phyloP scores from a whole-genome alignment of 805 yeast species.

The Torulaspora indica region DNA sequence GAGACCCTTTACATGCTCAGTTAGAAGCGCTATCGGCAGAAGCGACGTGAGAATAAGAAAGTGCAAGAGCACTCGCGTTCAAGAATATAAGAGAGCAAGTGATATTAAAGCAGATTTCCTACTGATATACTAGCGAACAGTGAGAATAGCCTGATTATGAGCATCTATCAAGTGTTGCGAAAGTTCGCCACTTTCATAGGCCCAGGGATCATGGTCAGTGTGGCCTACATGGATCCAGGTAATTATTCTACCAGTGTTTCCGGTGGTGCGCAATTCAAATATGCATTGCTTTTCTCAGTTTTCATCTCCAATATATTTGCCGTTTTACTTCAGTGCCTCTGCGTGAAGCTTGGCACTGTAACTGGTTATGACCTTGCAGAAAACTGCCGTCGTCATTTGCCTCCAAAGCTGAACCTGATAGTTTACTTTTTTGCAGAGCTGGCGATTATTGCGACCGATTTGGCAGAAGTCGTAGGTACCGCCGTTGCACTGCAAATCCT shows the following conservation, averaged over 20 bases:
- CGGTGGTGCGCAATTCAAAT: constrained; percentile 81
- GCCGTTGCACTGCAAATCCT: constrained; percentile 79
- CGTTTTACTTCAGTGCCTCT: constrained; percentile 76
- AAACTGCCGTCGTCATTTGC: constrained; percentile 73
- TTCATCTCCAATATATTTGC: constrained; percentile 82
- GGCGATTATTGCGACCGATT: constrained; percentile 87
- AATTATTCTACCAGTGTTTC: constrained; percentile 93
- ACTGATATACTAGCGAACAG: neutral
- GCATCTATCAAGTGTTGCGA: constrained; percentile 16
- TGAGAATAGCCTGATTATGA: constrained; percentile 3
- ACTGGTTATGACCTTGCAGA: constrained; percentile 91
- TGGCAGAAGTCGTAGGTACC: constrained; percentile 93
- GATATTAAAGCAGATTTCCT: neutral
- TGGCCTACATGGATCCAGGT: constrained; percentile 97
- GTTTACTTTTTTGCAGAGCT: constrained; percentile 73
- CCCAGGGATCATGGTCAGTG: constrained; percentile 93
- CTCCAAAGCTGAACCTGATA: constrained; percentile 50
- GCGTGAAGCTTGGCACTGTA: constrained; percentile 85
- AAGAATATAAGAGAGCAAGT: neutral
- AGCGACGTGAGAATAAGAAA: no score
- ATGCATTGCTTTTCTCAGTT: constrained; percentile 72
- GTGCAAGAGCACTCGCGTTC: no score
- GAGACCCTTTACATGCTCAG: neutral
- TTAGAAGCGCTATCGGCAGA: neutral
- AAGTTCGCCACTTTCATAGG: constrained; percentile 70